A percentile compares a stretch with the other conserved stretches of the same genome.
These are phyloP conservation scores for Petrea volubilis DNA, from an alignment of 257 asterid species.

Conservation along the genomic window DNA sequence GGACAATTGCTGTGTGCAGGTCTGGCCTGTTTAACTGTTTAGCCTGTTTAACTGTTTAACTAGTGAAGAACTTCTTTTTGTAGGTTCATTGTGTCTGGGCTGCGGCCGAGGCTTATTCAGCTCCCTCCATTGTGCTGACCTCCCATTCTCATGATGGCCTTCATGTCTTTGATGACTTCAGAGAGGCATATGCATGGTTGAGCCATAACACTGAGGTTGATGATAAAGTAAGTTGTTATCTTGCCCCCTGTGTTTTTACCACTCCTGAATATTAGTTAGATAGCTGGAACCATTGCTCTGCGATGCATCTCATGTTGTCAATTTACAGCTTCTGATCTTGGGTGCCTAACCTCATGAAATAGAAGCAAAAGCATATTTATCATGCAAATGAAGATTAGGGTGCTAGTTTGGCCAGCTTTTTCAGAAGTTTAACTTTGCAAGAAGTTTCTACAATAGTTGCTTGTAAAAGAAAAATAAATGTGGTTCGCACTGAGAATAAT, in stretches of 20 bases:
- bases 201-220: slow-evolving; percentile 98
- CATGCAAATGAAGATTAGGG: no score
- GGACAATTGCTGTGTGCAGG: slow-evolving; percentile 7
- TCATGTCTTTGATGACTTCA: slow-evolving; percentile 98
- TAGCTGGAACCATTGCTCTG: neutral
- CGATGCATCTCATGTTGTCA: neutral
- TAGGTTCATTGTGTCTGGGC: slow-evolving; percentile 99
- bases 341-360: neutral
- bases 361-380: neutral
- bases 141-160: slow-evolving; percentile 85
- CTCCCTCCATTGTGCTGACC: slow-evolving; percentile 95
- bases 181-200: slow-evolving; percentile 99
- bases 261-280: neutral
- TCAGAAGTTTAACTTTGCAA: no score
- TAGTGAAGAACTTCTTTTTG: slow-evolving; percentile 20
- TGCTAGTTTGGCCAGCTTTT: no score
- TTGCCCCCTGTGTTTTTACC: slow-evolving; percentile 11
- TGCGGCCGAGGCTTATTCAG: slow-evolving; percentile 99
- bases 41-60: no score
- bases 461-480: no score
- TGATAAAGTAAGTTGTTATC: slow-evolving; percentile 70
- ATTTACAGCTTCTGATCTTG: neutral
- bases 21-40: slow-evolving; percentile 23
- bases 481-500: no score
- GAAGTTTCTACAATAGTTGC: no score